phyloP scores from a whole-genome alignment of 768 basidiomycete genomes.

The Pleurotus eryngii region DNA sequence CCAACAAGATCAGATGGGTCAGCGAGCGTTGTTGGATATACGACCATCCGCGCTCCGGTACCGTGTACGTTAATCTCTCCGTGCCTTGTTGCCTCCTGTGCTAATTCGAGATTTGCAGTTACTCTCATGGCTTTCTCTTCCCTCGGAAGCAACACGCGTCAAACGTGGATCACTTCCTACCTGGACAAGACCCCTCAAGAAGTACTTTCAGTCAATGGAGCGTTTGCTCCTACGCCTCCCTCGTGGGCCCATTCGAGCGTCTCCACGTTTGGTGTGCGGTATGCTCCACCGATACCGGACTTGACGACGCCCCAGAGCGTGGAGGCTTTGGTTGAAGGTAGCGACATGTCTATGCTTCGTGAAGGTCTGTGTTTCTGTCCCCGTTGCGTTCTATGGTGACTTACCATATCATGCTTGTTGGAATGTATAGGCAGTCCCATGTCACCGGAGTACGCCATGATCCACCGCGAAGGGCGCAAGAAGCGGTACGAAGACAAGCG shows the following conservation, averaged over 20 bases:
- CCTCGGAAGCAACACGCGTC: conserved; percentile 76
- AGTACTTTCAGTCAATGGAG: conserved; percentile 23
- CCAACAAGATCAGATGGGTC: conserved; percentile 79
- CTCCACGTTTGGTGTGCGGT: conserved; percentile 76
- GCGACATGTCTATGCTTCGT: conserved; percentile 68
- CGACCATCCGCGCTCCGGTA: conserved; percentile 92
- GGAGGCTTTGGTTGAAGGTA: conserved; percentile 93
- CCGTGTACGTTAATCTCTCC: conserved; percentile 61
- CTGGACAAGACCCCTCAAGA: conserved; percentile 43
- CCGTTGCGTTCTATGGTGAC: not conserved
- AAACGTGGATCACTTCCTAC: conserved; percentile 52
- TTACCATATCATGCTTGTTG: conserved; percentile 3
- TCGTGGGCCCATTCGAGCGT: conserved; percentile 82
- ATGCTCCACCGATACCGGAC: conserved; percentile 64
- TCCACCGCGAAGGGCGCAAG: conserved; percentile 64
- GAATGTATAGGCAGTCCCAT: conserved; percentile 45
- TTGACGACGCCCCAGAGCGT: conserved; percentile 69
- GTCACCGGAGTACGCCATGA: conserved; percentile 67
- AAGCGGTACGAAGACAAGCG: conserved; percentile 64
- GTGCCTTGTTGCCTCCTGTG: conserved; percentile 5
- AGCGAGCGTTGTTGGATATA: conserved; percentile 97
- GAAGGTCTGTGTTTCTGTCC: conserved; percentile 44
- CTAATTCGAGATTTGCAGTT: conserved; percentile 39
- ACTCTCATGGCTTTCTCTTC: conserved; percentile 93
- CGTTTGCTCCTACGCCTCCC: conserved; percentile 42